Conservation (phyloP, 768 basidiomycete genomes). For the Lentinula sp. region DNA sequence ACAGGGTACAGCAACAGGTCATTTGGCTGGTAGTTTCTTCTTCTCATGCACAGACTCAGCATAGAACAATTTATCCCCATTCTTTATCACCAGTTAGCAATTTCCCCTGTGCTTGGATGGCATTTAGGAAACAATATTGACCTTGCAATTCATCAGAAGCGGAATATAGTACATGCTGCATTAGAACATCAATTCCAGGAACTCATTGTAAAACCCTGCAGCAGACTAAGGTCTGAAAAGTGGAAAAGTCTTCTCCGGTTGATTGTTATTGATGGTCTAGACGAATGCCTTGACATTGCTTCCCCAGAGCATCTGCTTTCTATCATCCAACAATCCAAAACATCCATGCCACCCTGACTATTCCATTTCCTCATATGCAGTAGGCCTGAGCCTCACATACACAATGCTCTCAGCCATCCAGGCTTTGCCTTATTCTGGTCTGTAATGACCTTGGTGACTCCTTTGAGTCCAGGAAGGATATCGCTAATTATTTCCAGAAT, state of each 20-base stretch:
- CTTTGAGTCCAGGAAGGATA: neutral
- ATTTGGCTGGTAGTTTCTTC: slow-evolving; percentile 24
- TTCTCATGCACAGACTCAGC: slow-evolving; percentile 21
- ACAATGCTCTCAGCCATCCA: slow-evolving; percentile 9
- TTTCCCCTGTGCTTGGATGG: slow-evolving; percentile 1
- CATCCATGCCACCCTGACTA: slow-evolving; percentile 9
- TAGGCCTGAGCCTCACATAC: slow-evolving; percentile 24
- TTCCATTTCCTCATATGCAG: slow-evolving; percentile 26
- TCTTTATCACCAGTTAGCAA: slow-evolving; percentile 27
- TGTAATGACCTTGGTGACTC: neutral
- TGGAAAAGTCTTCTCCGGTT: slow-evolving; percentile 15
- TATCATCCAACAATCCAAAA: slow-evolving; percentile 19
- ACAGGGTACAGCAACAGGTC: neutral
- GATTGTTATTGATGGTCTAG: slow-evolving; percentile 28
- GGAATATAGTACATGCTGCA: neutral
- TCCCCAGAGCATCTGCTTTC: slow-evolving; percentile 21
- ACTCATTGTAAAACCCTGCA: slow-evolving; percentile 22
- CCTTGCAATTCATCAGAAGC: neutral
- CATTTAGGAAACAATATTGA: slow-evolving; percentile 9
- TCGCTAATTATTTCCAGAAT: neutral
- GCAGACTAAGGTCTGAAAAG: neutral
- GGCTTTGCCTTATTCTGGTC: neutral
- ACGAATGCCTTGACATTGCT: slow-evolving; percentile 22
- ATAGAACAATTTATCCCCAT: slow-evolving; percentile 18
- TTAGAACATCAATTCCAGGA: slow-evolving; percentile 22